Evolutionary conservation across 768 basidiomycete genomes (phyloP).

Genomic region (Suillus spraguei): DNA sequence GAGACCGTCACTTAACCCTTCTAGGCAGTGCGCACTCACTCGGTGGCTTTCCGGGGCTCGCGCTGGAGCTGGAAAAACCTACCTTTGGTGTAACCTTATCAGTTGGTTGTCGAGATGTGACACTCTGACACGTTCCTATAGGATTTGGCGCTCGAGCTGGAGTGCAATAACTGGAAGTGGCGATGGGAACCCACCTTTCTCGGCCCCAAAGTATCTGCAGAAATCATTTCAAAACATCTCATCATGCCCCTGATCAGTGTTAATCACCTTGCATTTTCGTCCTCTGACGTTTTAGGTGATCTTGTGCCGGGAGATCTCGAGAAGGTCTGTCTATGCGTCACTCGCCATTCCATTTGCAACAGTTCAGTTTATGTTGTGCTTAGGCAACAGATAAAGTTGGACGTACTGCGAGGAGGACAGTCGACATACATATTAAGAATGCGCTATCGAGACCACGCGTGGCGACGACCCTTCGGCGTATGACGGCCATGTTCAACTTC

Average conservation of each 20-base stretch:
- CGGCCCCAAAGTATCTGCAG: conserved; percentile 66
- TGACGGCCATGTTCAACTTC: conserved; percentile 75
- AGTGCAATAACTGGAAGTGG: conserved; percentile 69
- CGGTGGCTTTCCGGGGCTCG: conserved; percentile 55
- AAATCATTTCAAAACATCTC: conserved; percentile 77
- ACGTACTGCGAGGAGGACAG: conserved; percentile 64
- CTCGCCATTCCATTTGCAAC: conserved; percentile 10
- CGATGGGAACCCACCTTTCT: conserved; percentile 74
- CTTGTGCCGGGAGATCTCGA: conserved; percentile 62
- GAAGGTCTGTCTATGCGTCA: conserved; percentile 46
- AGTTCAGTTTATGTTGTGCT: conserved; percentile 9
- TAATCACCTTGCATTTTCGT: conserved; percentile 68
- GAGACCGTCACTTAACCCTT: conserved; percentile 52
- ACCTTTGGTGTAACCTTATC: conserved; percentile 52
- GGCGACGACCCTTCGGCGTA: conserved; percentile 66
- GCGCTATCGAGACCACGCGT: conserved; percentile 68
- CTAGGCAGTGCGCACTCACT: conserved; percentile 63
- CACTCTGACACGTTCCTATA: conserved; percentile 31
- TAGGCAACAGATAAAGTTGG: conserved; percentile 74
- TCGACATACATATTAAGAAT: conserved; percentile 74
- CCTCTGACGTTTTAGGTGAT: conserved; percentile 56
- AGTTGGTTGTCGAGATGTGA: conserved; percentile 9
- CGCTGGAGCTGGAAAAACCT: conserved; percentile 62
- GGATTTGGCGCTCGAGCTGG: conserved; percentile 70
- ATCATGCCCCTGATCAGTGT: conserved; percentile 75